Evolutionary conservation across 345 rosid genomes (phyloP).

Genomic region (Gossypium stocksii): DNA sequence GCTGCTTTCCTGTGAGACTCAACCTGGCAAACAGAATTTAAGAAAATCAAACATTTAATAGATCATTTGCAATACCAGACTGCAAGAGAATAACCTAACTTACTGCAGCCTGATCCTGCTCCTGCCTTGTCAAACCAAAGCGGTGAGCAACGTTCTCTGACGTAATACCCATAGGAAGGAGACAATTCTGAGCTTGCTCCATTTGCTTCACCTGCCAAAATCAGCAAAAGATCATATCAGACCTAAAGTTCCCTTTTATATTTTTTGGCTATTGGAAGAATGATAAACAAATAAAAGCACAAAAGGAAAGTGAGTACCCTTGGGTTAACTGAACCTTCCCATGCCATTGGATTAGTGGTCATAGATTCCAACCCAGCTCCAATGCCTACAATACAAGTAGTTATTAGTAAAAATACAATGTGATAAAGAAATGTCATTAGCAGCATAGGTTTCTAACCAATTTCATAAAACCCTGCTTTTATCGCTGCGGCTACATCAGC

Average conservation of each 20-base stretch:
- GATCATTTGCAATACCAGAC: slow-evolving; percentile 3
- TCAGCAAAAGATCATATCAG: slow-evolving; percentile 12
- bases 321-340: slow-evolving; percentile 84
- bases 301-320: slow-evolving; percentile 38
- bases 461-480: slow-evolving; percentile 92
- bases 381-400: slow-evolving; percentile 48
- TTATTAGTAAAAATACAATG: not conserved
- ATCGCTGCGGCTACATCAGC: slow-evolving; percentile 97
- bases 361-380: slow-evolving; percentile 98
- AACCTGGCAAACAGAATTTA: slow-evolving; percentile 44
- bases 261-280: not conserved
- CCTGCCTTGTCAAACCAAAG: slow-evolving; percentile 80
- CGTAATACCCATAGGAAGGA: slow-evolving; percentile 95
- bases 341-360: slow-evolving; percentile 75
- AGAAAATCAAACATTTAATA: not conserved
- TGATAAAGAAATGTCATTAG: not conserved
- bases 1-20: slow-evolving; percentile 95
- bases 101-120: slow-evolving; percentile 98
- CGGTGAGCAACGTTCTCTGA: slow-evolving; percentile 92
- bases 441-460: slow-evolving; percentile 42
- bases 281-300: not conserved
- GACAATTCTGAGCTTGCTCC: slow-evolving; percentile 80
- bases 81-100: slow-evolving; percentile 24
- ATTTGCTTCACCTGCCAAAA: slow-evolving; percentile 53
- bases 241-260: not conserved